A percentile compares a stretch with the other conserved stretches of the same genome.
These are phyloP conservation scores for Solanum rostratum DNA, from an alignment of 257 asterid genomes.

Conservation along the genomic window DNA sequence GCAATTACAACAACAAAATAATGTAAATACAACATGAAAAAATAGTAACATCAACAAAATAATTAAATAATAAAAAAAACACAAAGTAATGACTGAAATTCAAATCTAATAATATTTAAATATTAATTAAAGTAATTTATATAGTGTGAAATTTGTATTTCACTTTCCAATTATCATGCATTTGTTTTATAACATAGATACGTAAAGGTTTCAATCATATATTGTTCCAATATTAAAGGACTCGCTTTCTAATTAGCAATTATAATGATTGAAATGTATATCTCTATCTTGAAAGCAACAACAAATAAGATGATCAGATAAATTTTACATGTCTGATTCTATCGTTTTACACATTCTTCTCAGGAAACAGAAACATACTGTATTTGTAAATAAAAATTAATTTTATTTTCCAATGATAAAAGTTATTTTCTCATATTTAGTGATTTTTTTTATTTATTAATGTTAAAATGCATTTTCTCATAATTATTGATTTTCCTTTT, in stretches of 20 bases:
- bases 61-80: not conserved
- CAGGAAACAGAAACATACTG: not conserved
- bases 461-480: not conserved
- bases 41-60: not conserved
- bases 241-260: not conserved
- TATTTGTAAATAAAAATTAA: not conserved
- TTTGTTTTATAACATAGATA: not conserved
- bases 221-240: not conserved
- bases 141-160: not conserved
- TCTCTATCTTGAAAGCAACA: not conserved
- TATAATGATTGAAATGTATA: not conserved
- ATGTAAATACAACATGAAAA: not conserved
- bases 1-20: not conserved
- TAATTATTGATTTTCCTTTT: too few species aligned
- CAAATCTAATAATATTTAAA: not conserved
- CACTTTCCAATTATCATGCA: not conserved
- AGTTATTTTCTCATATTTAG: not conserved
- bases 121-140: not conserved
- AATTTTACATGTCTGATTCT: not conserved
- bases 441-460: too few species aligned
- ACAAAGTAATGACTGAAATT: not conserved
- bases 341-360: not conserved
- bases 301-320: not conserved
- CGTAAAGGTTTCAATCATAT: not conserved
- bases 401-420: not conserved